Evolutionary conservation across 2,329 filamentous ascomycete species (phyloP).

Genomic region (Colletotrichum australisinense): DNA sequence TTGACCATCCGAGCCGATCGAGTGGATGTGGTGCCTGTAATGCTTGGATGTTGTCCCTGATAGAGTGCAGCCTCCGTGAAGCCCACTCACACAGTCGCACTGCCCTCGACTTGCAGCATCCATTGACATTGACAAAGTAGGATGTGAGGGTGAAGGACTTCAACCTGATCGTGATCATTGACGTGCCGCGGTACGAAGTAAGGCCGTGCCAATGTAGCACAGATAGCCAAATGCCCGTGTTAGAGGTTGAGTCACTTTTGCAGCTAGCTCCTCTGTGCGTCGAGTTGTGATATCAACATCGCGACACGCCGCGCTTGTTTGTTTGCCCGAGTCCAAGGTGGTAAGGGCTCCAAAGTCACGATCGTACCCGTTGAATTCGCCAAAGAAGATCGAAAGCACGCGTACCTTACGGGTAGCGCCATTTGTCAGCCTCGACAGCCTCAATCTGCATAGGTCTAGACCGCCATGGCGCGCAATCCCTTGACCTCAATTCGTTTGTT

Average conservation of each 20-base stretch:
- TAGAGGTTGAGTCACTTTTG: slow-evolving; percentile 11
- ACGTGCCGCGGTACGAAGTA: background rate
- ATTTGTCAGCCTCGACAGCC: slow-evolving; percentile 7
- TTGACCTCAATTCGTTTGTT: background rate
- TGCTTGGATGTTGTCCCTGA: slow-evolving; percentile 10
- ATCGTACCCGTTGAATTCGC: background rate
- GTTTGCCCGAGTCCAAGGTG: slow-evolving; percentile 17
- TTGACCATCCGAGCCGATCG: background rate
- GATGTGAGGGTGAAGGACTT: background rate
- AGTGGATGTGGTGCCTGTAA: too few relatives aligned
- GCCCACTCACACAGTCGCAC: slow-evolving; percentile 26
- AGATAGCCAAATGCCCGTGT: slow-evolving; percentile 14
- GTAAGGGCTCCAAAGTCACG: background rate
- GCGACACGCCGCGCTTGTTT: background rate
- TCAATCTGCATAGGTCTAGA: slow-evolving; percentile 20
- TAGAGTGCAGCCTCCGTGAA: slow-evolving; percentile 16
- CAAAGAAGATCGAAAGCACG: background rate
- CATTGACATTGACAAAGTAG: background rate
- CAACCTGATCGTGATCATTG: slow-evolving; percentile 9
- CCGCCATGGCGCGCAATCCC: slow-evolving; percentile 15
- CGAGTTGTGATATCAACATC: background rate
- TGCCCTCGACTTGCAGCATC: background rate
- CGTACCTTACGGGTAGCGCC: slow-evolving; percentile 4
- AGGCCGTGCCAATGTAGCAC: background rate
- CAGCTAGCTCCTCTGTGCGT: background rate